Base-by-base conservation (phyloP, 129 eudicot genomes). In the Flaveria linearis region DNA sequence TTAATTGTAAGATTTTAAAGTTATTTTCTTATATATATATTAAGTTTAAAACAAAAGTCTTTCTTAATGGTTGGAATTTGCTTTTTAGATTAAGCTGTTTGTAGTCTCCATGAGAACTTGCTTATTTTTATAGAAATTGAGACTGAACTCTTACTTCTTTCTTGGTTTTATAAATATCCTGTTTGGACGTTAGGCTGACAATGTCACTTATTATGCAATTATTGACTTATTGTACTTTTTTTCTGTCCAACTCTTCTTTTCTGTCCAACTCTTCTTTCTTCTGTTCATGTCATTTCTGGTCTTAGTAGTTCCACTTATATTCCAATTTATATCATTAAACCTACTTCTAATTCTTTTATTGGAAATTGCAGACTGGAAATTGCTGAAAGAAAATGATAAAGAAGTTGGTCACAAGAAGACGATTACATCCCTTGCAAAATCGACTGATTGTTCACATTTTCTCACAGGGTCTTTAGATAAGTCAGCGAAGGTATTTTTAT, bases 401-500 rank as follows among this genome's bases (percentile, higher is more conserved):
- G 97, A 90, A 60, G 82, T 81, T 43, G 92, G 96, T 68, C 97
- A 94, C 78, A 84, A 82, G 63, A 91, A 94, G 79, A 50, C 97
- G 0, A 76, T 94, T 52, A 91, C 97, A 5, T 88, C 98, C 36
- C 92, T 94, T 50, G 39, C 88, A 71, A 87, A 91, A 74, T 84
- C 98, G 20, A 76, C 80, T 1, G 98, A 91, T 69, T 86, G 91
- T 14, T 86, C 98, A 74, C 98, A 90, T 77, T 88, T 94, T 71
- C 87, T 91, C 74, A 85, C 90, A 0, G 97, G 96, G 62, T 91
- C 97, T 36, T 75, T 91, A 15, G 98, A 94, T 82, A 91, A 91
- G 82, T 87, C 97, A 46, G 98, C 97, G 3, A 91, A 89, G 92
- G 98, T 91, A 82, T 56, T 79, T 69, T 73, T 42, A 25, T 45